phyloP scores from a whole-genome alignment of 768 basidiomycete genomes.

The Heimioporus sp. region DNA sequence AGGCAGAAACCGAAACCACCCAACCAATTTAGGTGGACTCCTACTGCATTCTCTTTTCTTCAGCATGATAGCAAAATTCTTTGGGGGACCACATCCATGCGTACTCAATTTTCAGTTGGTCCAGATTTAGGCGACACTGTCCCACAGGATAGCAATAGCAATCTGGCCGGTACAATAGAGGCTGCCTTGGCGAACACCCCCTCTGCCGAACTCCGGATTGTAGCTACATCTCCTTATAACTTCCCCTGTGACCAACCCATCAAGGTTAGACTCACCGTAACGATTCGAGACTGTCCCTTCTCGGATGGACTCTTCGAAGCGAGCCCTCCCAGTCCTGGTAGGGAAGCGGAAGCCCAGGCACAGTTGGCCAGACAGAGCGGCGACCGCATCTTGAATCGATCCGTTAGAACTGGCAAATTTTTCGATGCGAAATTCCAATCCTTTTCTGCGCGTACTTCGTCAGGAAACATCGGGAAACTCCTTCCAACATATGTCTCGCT shows the following conservation, averaged over 20 bases:
- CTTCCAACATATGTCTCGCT: conserved; percentile 15
- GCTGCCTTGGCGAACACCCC: conserved; percentile 2
- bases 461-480: neutral
- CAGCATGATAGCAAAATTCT: neutral
- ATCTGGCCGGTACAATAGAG: neutral
- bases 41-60: conserved; percentile 9
- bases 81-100: conserved; percentile 15
- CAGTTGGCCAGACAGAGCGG: conserved; percentile 3
- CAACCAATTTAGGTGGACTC: conserved; percentile 8
- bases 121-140: neutral
- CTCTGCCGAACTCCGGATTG: neutral
- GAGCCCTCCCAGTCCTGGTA: neutral
- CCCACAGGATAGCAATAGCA: too few species aligned
- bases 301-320: conserved; percentile 12
- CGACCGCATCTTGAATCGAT: conserved; percentile 7
- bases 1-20: too few species aligned
- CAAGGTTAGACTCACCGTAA: conserved; percentile 12
- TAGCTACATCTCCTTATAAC: neutral
- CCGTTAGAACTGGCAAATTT: conserved; percentile 14
- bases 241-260: neutral
- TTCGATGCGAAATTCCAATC: conserved; percentile 20
- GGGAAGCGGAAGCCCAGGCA: neutral
- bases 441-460: neutral
- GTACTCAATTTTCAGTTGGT: conserved; percentile 5
- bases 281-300: conserved; percentile 15